phyloP scores from a whole-genome alignment of 1,284 basidiomycete genomes.

The Ceratobasidium sp. region DNA sequence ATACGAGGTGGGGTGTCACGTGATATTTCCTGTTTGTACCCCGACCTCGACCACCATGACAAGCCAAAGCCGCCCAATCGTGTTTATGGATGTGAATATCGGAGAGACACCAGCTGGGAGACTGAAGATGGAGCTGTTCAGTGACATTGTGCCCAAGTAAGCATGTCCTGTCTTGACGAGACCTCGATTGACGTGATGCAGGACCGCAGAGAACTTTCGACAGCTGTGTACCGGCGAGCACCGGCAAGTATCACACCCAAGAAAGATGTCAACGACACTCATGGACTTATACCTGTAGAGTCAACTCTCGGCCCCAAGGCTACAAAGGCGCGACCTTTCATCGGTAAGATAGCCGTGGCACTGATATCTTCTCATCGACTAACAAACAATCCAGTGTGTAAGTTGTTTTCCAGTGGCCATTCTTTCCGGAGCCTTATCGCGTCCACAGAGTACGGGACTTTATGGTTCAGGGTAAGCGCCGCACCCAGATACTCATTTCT shows the following conservation, averaged over 20 bases:
- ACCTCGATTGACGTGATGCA: slow-evolving; percentile 47
- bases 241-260: slow-evolving; percentile 61
- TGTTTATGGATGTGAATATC: slow-evolving; percentile 96
- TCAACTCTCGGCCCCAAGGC: slow-evolving; percentile 85
- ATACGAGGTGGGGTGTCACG: slow-evolving; percentile 41
- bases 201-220: slow-evolving; percentile 97
- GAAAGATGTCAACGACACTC: neutral
- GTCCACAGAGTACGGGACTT: slow-evolving; percentile 49
- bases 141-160: slow-evolving; percentile 86
- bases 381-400: slow-evolving; percentile 50
- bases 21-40: neutral
- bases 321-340: slow-evolving; percentile 92
- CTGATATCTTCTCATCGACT: neutral
- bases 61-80: slow-evolving; percentile 69
- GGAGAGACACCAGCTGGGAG: slow-evolving; percentile 94
- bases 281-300: slow-evolving; percentile 62
- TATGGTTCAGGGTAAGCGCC: slow-evolving; percentile 81
- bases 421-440: slow-evolving; percentile 55
- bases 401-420: slow-evolving; percentile 57
- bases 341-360: slow-evolving; percentile 61
- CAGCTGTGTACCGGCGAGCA: slow-evolving; percentile 97
- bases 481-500: neutral
- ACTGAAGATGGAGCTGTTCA: slow-evolving; percentile 95
- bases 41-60: slow-evolving; percentile 18
- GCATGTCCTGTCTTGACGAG: slow-evolving; percentile 49